Evolutionary conservation across 1,284 basidiomycete genomes (phyloP), one percentile per base, ranked within the genome.

Genomic region (Austroboletus niveus): DNA sequence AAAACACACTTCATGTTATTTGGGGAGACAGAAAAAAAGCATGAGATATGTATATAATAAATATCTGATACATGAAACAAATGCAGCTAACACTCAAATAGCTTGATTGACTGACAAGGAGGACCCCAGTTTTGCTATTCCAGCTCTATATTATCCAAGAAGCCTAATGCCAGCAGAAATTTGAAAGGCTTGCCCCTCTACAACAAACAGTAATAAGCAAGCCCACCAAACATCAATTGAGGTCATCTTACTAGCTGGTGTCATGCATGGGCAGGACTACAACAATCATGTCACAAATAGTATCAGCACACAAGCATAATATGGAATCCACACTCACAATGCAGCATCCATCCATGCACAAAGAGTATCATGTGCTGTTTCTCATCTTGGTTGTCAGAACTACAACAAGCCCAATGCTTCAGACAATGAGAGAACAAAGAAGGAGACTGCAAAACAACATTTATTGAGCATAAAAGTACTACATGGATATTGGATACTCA

Each of bases 141-240:
- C 46, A 31, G 52, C 43, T 5, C 15, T 56, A 1, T 56, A 56
- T 17, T 38, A 22, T 8, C 41, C 45, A 20, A 2, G 5, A 1
- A 56, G 52, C 12, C 34, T 51, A 1, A 54, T 56, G 39, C 47
- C 52, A 0, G 2, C 41, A 3, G 12, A 51, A 0, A 3, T 54
- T 0, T 54, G 49, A 32, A 45, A 54, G 10, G 54, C 47, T 4
- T 55, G 5, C 3, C 47, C 44, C 20, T 44, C 44, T 6, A 55
- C 54, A 41, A 53, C 47, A 35, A 55, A 55, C 20, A 29, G 52
- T 3, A 55, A 53, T 48, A 42, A 55, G 10, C 51, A 55, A 30
- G 51, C 48, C 1, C 51, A 55, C 17, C 4, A 2, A 53, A 42
- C 6, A 53, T 55, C 4, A 55, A 55, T 30, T 17, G 17, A 0